Evolutionary conservation across 441 rosid species (phyloP).

Genomic region (Pelargonium myrrhifolium): DNA sequence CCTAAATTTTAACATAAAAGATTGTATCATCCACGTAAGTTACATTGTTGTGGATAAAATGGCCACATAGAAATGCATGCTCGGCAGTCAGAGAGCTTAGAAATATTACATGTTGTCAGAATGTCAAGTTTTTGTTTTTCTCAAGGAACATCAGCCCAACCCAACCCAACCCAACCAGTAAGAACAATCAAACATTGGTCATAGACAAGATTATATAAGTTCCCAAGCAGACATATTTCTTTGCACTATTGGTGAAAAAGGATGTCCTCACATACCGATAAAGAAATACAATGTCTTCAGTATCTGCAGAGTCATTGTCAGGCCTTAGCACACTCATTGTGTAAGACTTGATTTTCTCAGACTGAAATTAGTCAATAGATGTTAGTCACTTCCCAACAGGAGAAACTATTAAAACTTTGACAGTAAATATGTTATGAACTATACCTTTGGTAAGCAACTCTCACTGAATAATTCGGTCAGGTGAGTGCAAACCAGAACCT

Average conservation of each 20-base stretch:
- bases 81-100: background rate
- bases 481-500: conserved; percentile 91
- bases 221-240: background rate
- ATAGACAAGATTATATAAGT: background rate
- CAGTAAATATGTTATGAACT: conserved; percentile 20
- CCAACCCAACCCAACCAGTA: too few relatives aligned
- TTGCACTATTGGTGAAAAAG: conserved; percentile 1
- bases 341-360: conserved; percentile 65
- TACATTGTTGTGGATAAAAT: background rate
- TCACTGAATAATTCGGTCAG: conserved; percentile 70
- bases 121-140: too few relatives aligned
- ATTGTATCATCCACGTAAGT: background rate
- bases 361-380: conserved; percentile 33
- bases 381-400: conserved; percentile 13
- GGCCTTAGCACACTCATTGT: conserved; percentile 92
- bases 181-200: conserved; percentile 4
- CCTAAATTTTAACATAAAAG: background rate
- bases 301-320: conserved; percentile 38
- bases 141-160: too few relatives aligned
- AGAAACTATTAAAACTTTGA: conserved; percentile 10
- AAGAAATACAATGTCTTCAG: conserved; percentile 77
- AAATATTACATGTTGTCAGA: conserved; percentile 10
- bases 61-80: background rate
- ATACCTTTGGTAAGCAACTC: conserved; percentile 71
- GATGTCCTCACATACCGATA: conserved; percentile 50